Evolutionary conservation across 23 red algal species (phyloP), one percentile per base, ranked within the genome.

Genomic region (Porphyridium purpureum): DNA sequence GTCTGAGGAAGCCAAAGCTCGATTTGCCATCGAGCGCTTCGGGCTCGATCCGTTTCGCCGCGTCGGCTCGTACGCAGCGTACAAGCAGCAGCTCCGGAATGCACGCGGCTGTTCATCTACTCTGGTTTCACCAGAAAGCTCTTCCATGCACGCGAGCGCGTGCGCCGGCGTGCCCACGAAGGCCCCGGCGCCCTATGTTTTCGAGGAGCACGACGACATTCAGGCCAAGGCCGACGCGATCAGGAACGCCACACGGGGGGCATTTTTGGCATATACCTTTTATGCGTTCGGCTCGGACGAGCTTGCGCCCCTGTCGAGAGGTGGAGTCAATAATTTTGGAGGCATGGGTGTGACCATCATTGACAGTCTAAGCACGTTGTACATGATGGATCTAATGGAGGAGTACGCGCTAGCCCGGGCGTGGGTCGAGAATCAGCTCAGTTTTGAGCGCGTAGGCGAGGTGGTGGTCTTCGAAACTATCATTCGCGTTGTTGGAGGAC

Each of bases 401-500:
- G 50, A 27, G 8, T 73, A 65, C 9, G 52, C 57, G 1, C 28
- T 17, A 0, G 64, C 61, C 7, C 47, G 41, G 5, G 55, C 55
- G 41, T 47, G 66, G 25, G 48, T 76, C 0, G 29, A 64, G 35
- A 40, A 31, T 19, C 44, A 19, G 4, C 14, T 33, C 27, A 15
- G n/a, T 31, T 64, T 9, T 30, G 49, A 7, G 0, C n/a, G 29
- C 0, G 24, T 51, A 0, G 29, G 33, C 24, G 59, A 47, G 22
- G 81, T 87, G 21, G 58, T 31, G 9, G 58, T 87, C 20, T 87
- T 87, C 50, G 81, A 87, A 55, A 75, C 51, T 26, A 76, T 33
- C 20, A 87, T 87, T 47, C 81, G 81, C 21, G 62, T 75, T 3
- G 14, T 87, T 0, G 81, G 81, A 34, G 81, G 51, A 7, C 53